These are phyloP conservation scores for Cutaneotrichosporon sp. DNA, from an alignment of 1,284 basidiomycete species.

Conservation along the genomic window DNA sequence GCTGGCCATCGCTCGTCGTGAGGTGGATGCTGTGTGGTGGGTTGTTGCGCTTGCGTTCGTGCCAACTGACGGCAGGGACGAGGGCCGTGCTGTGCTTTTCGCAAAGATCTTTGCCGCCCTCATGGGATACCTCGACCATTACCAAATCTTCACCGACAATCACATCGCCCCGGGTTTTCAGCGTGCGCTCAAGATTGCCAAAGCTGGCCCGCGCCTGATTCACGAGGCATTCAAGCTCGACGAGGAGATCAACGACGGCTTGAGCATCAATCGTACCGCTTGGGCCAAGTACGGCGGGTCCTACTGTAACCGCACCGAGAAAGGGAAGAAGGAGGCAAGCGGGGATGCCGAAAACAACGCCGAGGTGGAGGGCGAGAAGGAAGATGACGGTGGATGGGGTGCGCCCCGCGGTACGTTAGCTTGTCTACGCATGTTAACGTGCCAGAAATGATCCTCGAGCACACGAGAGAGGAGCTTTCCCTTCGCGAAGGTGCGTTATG, in stretches of 20 bases:
- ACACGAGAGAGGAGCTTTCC: not conserved
- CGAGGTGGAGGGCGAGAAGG: not conserved
- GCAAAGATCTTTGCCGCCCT: constrained; percentile 34
- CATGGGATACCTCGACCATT: constrained; percentile 26
- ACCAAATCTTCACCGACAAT: constrained; percentile 29
- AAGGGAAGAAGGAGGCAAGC: not conserved
- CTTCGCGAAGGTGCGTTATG: not conserved
- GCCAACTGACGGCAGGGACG: constrained; percentile 26
- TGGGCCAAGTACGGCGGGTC: constrained; percentile 29
- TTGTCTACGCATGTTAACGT: not conserved
- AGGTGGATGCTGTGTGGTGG: constrained; percentile 22
- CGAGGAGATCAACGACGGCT: constrained; percentile 17
- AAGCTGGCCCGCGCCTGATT: constrained; percentile 16
- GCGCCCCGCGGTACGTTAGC: constrained; percentile 7
- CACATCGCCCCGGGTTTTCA: constrained; percentile 10
- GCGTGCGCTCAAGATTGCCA: constrained; percentile 26
- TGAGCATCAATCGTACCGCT: constrained; percentile 24
- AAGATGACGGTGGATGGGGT: constrained; percentile 23
- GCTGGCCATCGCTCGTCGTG: constrained; percentile 32
- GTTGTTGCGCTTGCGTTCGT: not conserved
- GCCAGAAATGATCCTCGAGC: not conserved
- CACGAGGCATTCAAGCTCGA: constrained; percentile 28
- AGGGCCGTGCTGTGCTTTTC: constrained; percentile 3
- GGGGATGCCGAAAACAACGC: too few species aligned
- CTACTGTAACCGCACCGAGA: constrained; percentile 12